Evolutionary conservation across 192 early-diverging fungal genomes (phyloP).

Genomic region (Thamnidium elegans): DNA sequence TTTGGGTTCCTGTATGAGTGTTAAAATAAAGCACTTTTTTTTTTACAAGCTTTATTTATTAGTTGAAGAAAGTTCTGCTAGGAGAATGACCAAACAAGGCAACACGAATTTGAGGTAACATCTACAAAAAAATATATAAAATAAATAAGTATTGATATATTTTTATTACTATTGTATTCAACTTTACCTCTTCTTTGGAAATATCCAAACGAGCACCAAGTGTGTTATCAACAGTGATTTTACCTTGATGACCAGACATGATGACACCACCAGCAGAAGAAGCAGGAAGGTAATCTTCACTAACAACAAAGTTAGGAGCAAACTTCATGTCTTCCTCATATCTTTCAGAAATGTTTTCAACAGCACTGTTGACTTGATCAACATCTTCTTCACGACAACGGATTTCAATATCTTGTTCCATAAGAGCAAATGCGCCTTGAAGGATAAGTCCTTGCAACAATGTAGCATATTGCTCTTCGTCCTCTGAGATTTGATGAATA

Average conservation of each 20-base stretch:
- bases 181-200: conserved; percentile 73
- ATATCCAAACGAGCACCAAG: conserved; percentile 86
- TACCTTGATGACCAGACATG: conserved; percentile 69
- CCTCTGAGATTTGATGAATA: conserved; percentile 57
- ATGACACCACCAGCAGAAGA: conserved; percentile 88
- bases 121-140: conserved; percentile 43
- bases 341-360: conserved; percentile 44
- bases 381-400: conserved; percentile 72
- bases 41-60: conserved; percentile 15
- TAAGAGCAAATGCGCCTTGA: conserved; percentile 85
- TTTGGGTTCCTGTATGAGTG: no score
- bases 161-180: no score
- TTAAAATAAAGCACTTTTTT: no score
- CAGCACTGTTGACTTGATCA: conserved; percentile 53
- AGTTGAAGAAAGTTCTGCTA: conserved; percentile 91
- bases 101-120: conserved; percentile 92
- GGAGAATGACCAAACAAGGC: conserved; percentile 89
- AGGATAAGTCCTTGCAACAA: conserved; percentile 72
- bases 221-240: conserved; percentile 87
- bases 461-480: conserved; percentile 57
- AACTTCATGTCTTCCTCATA: conserved; percentile 58
- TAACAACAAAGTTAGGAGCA: conserved; percentile 49
- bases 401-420: conserved; percentile 74
- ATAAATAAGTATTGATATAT: no score
- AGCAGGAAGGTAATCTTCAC: conserved; percentile 66